phyloP scores from a whole-genome alignment of 495 filamentous ascomycete species.

The Xylaria curta region DNA sequence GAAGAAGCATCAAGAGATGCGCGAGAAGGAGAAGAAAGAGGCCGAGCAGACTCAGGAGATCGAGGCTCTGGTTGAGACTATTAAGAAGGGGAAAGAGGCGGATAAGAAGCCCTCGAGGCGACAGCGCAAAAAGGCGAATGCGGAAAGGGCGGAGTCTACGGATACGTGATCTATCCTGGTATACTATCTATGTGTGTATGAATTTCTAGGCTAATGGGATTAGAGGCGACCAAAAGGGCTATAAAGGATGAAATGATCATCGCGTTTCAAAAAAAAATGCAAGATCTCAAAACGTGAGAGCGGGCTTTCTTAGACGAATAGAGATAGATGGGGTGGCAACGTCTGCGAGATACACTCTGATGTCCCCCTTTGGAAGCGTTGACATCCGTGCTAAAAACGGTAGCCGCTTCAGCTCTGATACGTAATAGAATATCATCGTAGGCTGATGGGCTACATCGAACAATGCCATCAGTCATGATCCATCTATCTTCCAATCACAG shows the following conservation, averaged over 20 bases:
- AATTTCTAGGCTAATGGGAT: neutral
- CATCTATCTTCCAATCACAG: no score
- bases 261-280: no score
- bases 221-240: neutral
- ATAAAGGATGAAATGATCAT: neutral
- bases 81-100: conserved; percentile 48
- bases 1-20: conserved; percentile 71
- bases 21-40: conserved; percentile 50
- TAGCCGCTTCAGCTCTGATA: no score
- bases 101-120: conserved; percentile 42
- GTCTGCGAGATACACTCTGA: no score
- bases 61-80: conserved; percentile 48
- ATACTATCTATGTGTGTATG: neutral
- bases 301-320: no score
- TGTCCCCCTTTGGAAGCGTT: no score
- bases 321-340: no score
- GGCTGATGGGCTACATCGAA: no score
- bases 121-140: conserved; percentile 46
- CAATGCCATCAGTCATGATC: no score
- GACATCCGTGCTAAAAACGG: no score
- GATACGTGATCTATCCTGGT: neutral
- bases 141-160: conserved; percentile 22
- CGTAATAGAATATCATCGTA: no score
- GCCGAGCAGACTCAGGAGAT: conserved; percentile 54
- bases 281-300: neutral